These are phyloP conservation scores for Cucurbitaria berberidis DNA, from an alignment of 2,329 filamentous ascomycete species.

Conservation along the genomic window DNA sequence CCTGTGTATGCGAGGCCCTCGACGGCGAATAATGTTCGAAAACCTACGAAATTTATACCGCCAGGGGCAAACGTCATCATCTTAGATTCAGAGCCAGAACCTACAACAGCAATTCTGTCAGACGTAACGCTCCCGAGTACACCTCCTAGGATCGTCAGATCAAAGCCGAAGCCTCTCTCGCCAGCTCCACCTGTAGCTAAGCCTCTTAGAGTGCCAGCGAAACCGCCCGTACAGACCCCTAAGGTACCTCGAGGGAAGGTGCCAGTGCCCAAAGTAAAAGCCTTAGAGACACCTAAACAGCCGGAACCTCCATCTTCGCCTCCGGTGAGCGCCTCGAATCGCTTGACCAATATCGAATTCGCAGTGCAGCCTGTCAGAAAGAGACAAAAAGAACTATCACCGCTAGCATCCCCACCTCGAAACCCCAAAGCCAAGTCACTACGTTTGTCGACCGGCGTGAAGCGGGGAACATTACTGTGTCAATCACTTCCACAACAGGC, in stretches of 20 bases:
- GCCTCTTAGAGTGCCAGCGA: constrained; percentile 1
- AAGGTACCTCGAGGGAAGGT: constrained; percentile 34
- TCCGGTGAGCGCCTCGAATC: constrained; percentile 46
- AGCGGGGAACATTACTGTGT: constrained; percentile 52
- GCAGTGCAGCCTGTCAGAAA: constrained; percentile 20
- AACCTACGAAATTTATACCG: constrained; percentile 22
- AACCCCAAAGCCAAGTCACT: constrained; percentile 44
- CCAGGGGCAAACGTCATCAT: constrained; percentile 42
- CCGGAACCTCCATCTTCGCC: constrained; percentile 43
- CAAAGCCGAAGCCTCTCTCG: not conserved
- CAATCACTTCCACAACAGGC: constrained; percentile 41
- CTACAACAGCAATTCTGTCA: constrained; percentile 21
- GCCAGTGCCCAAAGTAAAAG: constrained; percentile 30
- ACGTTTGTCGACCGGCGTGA: constrained; percentile 47
- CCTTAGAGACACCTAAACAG: constrained; percentile 30
- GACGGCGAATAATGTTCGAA: constrained; percentile 27
- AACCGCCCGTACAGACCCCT: constrained; percentile 19
- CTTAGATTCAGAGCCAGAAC: constrained; percentile 44
- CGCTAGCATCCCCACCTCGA: constrained; percentile 21
- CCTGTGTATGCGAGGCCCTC: constrained; percentile 32
- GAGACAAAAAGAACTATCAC: constrained; percentile 13
- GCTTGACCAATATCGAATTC: constrained; percentile 44
- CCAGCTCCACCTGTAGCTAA: constrained; percentile 10
- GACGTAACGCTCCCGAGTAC: constrained; percentile 34
- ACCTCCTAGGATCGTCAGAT: constrained; percentile 12